Evolutionary conservation across 371 early-diverging fungal species (phyloP).

Genomic region (Rhizomucor pusillus): DNA sequence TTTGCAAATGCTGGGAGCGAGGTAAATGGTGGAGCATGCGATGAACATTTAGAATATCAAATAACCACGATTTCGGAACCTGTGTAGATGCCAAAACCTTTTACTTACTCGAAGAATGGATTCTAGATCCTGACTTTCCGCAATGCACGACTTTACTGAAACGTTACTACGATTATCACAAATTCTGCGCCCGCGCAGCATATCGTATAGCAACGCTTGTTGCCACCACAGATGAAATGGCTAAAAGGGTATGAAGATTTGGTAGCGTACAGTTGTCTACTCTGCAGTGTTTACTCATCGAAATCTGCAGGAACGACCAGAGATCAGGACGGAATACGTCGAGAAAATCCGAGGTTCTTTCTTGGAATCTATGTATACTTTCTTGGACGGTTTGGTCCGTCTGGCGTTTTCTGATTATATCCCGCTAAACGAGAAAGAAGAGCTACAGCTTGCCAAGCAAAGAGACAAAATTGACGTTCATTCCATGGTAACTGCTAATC

Average conservation of each 20-base stretch:
- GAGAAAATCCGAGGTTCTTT: conserved; percentile 62
- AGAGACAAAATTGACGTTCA: conserved; percentile 46
- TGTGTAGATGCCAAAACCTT: conserved; percentile 75
- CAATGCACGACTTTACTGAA: conserved; percentile 64
- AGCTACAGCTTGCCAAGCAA: conserved; percentile 29
- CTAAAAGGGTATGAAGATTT: conserved; percentile 3
- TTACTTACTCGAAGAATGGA: conserved; percentile 85
- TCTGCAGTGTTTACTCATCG: background rate
- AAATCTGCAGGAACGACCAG: conserved; percentile 3
- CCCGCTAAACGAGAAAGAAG: conserved; percentile 40
- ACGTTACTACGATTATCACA: conserved; percentile 71
- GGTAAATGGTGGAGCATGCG: conserved; percentile 31
- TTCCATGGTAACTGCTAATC: conserved; percentile 26
- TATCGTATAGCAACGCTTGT: conserved; percentile 56
- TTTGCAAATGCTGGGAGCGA: conserved; percentile 58
- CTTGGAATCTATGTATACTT: conserved; percentile 60
- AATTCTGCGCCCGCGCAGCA: conserved; percentile 65
- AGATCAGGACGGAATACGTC: conserved; percentile 36
- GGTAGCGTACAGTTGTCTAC: background rate
- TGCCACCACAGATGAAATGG: conserved; percentile 42
- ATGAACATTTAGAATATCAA: conserved; percentile 20
- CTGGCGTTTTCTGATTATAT: conserved; percentile 59
- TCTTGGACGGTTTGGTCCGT: conserved; percentile 72
- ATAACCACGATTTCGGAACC: conserved; percentile 5
- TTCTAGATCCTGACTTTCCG: conserved; percentile 68